phyloP scores from a whole-genome alignment of 768 basidiomycete genomes.

The Candolleomyces eurysporus region DNA sequence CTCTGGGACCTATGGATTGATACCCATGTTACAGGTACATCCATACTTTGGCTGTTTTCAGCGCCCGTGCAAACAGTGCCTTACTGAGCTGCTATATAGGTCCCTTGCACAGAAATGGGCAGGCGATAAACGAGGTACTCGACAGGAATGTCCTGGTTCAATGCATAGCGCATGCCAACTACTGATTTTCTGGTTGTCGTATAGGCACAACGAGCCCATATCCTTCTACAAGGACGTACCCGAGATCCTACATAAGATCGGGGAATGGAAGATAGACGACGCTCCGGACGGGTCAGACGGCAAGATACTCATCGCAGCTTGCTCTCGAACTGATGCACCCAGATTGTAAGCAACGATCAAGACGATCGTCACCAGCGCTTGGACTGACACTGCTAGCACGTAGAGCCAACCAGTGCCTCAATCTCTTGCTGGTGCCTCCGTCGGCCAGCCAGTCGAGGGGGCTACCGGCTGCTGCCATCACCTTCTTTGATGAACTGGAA shows the following conservation, averaged over 20 bases:
- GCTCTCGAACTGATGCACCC: slow-evolving; percentile 70
- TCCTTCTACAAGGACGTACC: slow-evolving; percentile 79
- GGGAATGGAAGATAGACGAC: slow-evolving; percentile 35
- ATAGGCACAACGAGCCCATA: slow-evolving; percentile 55
- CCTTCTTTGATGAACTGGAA: slow-evolving; percentile 68
- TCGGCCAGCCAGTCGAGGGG: slow-evolving; percentile 19
- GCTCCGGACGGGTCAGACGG: slow-evolving; percentile 6
- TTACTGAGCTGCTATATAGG: slow-evolving; percentile 42
- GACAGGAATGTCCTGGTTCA: slow-evolving; percentile 38
- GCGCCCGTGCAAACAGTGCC: slow-evolving; percentile 19
- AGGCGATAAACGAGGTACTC: slow-evolving; percentile 45
- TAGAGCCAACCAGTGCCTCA: slow-evolving; percentile 78
- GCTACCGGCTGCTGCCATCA: slow-evolving; percentile 43
- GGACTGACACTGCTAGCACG: not conserved
- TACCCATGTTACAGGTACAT: slow-evolving; percentile 58
- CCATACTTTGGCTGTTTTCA: not conserved
- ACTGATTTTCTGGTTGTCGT: not conserved
- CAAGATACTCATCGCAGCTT: slow-evolving; percentile 56
- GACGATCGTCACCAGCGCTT: not conserved
- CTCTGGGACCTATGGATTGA: slow-evolving; percentile 90
- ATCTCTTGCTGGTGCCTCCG: slow-evolving; percentile 53
- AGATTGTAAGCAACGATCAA: slow-evolving; percentile 50
- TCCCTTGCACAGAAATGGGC: slow-evolving; percentile 49
- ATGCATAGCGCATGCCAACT: not conserved
- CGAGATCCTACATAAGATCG: slow-evolving; percentile 61